Conservation (phyloP, 1,139 yeast species). For the Saccharomyces pastorianus region DNA sequence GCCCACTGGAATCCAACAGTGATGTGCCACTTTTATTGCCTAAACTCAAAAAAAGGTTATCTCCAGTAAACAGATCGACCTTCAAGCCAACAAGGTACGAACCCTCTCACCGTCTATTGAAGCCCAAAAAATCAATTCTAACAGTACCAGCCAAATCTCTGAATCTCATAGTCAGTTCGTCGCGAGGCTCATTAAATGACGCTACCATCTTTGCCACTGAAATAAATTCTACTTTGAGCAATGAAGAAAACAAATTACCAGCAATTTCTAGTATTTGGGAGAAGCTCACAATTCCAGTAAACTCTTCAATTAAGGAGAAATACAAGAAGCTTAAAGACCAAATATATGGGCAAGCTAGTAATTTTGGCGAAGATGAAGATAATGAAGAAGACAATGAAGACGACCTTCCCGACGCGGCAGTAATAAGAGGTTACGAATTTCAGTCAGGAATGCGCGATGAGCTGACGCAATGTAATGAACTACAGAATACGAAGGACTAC, state of each 20-base stretch:
- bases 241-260: constrained; percentile 54
- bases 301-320: constrained; percentile 28
- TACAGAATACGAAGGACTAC: constrained; percentile 1
- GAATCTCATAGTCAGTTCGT: constrained; percentile 57
- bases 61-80: not conserved
- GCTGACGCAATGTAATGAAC: constrained; percentile 6
- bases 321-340: constrained; percentile 29
- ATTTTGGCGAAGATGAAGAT: constrained; percentile 8
- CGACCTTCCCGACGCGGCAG: constrained; percentile 37
- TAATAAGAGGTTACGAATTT: constrained; percentile 40
- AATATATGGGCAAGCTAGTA: constrained; percentile 5
- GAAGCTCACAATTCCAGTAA: constrained; percentile 60
- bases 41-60: constrained; percentile 21
- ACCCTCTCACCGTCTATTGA: constrained; percentile 28
- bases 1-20: not conserved
- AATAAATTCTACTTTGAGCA: constrained; percentile 43
- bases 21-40: constrained; percentile 30
- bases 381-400: constrained; percentile 4
- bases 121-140: constrained; percentile 38
- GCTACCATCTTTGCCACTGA: constrained; percentile 75
- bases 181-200: constrained; percentile 57
- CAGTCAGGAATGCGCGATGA: constrained; percentile 10
- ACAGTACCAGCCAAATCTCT: constrained; percentile 34
- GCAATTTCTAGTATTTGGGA: constrained; percentile 53
- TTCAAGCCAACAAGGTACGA: constrained; percentile 2